Conservation (phyloP, 768 basidiomycete species). For the Tulasnella sp. region DNA sequence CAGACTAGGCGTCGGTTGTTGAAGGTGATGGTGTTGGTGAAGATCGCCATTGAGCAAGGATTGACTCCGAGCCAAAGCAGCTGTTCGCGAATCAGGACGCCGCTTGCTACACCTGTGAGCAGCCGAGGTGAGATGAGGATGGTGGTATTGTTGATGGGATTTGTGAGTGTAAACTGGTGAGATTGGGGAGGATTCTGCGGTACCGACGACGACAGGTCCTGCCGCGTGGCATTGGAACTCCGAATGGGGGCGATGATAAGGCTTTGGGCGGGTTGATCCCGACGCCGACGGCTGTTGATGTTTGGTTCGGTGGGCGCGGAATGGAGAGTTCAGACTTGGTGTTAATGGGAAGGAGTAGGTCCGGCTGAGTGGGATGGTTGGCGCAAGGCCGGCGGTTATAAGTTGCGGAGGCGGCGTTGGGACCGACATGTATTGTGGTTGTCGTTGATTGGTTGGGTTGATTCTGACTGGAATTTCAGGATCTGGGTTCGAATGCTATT, state of each 20-base stretch:
- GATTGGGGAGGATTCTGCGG: background rate
- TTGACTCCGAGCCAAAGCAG: background rate
- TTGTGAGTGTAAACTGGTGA: background rate
- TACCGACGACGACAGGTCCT: no score
- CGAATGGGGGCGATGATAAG: constrained; percentile 14
- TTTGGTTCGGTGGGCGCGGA: constrained; percentile 8
- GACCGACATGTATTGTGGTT: background rate
- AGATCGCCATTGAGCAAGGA: background rate
- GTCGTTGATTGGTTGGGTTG: background rate
- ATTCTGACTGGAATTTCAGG: no score
- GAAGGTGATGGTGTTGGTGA: background rate
- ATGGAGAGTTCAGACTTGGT: constrained; percentile 5
- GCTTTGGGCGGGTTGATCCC: constrained; percentile 6
- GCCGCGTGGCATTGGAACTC: constrained; percentile 1
- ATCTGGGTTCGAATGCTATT: no score
- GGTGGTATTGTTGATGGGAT: background rate
- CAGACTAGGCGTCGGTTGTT: background rate
- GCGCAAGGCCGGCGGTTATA: background rate
- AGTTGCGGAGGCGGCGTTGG: background rate
- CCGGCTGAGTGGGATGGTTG: background rate
- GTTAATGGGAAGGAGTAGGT: constrained; percentile 1
- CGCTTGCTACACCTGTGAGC: background rate
- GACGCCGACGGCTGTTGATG: background rate
- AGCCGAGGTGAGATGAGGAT: background rate
- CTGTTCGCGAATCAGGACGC: background rate